Conservation (phyloP, 768 basidiomycete genomes). For the Pulveroboletus sp. region DNA sequence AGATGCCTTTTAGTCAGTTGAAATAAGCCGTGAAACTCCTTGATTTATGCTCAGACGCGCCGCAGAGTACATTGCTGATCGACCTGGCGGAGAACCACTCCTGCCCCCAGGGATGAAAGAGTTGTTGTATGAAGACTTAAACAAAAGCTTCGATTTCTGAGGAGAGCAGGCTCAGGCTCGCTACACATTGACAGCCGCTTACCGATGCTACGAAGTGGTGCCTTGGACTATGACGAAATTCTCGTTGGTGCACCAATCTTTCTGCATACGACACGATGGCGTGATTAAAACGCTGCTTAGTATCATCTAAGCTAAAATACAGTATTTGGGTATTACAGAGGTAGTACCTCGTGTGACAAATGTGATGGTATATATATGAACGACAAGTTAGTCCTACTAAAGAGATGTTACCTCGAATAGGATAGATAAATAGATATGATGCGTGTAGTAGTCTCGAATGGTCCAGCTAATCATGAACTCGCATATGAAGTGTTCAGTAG, state of each 20-base stretch:
- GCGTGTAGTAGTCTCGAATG: not conserved
- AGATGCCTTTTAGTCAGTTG: conserved; percentile 93
- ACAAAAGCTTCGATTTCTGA: conserved; percentile 70
- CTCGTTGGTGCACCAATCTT: too few relatives aligned
- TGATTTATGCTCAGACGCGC: not conserved
- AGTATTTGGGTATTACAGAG: conserved; percentile 21
- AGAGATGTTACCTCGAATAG: not conserved
- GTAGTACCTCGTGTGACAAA: conserved; percentile 1
- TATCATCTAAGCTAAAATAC: conserved; percentile 17
- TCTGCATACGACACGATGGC: not conserved
- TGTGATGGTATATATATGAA: conserved; percentile 14
- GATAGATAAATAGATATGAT: not conserved
- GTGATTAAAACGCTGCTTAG: not conserved
- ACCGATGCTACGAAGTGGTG: too few relatives aligned
- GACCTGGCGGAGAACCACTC: conserved; percentile 53
- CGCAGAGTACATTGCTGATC: conserved; percentile 47
- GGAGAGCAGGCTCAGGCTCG: not conserved
- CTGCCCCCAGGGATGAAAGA: conserved; percentile 90
- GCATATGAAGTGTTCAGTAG: conserved; percentile 1
- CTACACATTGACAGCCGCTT: not conserved
- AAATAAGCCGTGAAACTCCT: not conserved
- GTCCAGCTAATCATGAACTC: not conserved
- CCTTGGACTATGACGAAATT: too few relatives aligned
- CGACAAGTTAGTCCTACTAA: conserved; percentile 9
- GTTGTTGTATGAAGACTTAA: conserved; percentile 79